Evolutionary conservation across 306 rosid species (phyloP).

Genomic region (Ziziphus jujuba): DNA sequence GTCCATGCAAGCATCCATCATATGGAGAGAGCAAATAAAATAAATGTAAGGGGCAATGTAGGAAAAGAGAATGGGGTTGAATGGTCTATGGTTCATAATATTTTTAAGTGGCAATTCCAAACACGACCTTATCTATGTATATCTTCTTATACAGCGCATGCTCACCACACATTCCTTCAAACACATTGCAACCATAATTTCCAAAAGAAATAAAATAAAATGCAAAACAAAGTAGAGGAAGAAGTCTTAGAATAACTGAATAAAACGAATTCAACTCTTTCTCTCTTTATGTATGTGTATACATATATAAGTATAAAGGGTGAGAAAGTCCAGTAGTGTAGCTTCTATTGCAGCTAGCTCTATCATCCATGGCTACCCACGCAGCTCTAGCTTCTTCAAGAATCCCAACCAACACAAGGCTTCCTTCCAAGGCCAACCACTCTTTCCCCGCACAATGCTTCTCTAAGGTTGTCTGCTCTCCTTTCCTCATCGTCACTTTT

Average conservation of each 20-base stretch:
- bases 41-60: slow-evolving; percentile 10
- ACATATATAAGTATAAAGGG: background rate
- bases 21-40: no score
- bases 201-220: background rate
- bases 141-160: slow-evolving; percentile 33
- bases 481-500: background rate
- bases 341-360: slow-evolving; percentile 33
- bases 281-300: no score
- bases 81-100: slow-evolving; percentile 54
- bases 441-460: slow-evolving; percentile 63
- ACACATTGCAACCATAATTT: slow-evolving; percentile 39
- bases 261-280: background rate
- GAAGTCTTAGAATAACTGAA: slow-evolving; percentile 7
- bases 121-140: slow-evolving; percentile 63
- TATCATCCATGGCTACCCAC: slow-evolving; percentile 72
- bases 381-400: slow-evolving; percentile 91
- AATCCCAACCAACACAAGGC: slow-evolving; percentile 70
- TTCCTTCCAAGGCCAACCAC: slow-evolving; percentile 66
- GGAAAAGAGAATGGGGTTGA: slow-evolving; percentile 28
- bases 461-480: slow-evolving; percentile 52
- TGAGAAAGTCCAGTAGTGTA: background rate
- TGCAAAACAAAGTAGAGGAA: background rate
- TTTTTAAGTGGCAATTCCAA: slow-evolving; percentile 7
- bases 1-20: no score
- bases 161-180: slow-evolving; percentile 67